Evolutionary conservation across 2,329 filamentous ascomycete species (phyloP).

Genomic region (Alternaria rosae): DNA sequence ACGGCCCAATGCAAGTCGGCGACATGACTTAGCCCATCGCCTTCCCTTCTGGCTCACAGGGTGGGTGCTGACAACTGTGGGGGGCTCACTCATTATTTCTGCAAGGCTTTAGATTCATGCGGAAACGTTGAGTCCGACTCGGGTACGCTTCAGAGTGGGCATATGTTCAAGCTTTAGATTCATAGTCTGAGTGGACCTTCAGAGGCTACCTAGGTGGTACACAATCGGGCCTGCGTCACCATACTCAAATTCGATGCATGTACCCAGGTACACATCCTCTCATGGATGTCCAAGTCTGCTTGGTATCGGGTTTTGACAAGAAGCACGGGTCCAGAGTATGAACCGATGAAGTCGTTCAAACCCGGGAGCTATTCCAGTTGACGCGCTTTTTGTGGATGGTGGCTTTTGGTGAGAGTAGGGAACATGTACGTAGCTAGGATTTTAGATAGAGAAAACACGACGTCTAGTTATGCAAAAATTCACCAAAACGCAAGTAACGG

Average conservation of each 20-base stretch:
- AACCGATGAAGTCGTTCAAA: not conserved
- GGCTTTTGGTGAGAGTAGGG: too few species aligned
- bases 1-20: fast-evolving
- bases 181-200: not conserved
- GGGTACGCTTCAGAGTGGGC: not conserved
- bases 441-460: not conserved
- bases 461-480: not conserved
- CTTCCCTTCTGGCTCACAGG: not conserved
- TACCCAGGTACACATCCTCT: not conserved
- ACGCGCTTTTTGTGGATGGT: not conserved
- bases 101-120: not conserved
- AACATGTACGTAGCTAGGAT: fast-evolving
- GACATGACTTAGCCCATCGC: not conserved
- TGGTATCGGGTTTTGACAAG: not conserved
- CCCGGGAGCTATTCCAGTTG: not conserved
- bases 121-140: not conserved
- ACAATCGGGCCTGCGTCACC: not conserved
- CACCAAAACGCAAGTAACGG: not conserved
- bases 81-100: not conserved
- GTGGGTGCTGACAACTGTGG: not conserved
- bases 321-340: not conserved
- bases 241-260: not conserved
- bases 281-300: not conserved
- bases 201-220: not conserved
- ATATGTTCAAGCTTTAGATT: not conserved